Percentiles rank a stretch among this genome's conserved stretches.
Evolutionary conservation across 179 eudicot genomes (phyloP).

Genomic region (Silene coronaria): DNA sequence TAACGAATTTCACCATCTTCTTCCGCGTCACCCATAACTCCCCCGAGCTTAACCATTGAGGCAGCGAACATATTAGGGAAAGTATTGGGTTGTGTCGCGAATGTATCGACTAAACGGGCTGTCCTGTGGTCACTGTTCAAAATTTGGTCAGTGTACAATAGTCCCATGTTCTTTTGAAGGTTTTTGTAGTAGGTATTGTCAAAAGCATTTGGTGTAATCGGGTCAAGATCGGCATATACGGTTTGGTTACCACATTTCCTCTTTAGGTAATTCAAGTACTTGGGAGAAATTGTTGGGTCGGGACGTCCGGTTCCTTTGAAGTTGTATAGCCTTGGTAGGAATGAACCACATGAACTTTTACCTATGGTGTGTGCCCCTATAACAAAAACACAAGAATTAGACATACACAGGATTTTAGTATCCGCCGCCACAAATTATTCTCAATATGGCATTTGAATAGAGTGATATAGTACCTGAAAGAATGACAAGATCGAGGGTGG

Average conservation of each 20-base stretch:
- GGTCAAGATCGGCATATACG: constrained; percentile 49
- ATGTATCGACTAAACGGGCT: constrained; percentile 28
- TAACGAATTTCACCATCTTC: constrained; percentile 60
- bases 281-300: constrained; percentile 43
- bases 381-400: neutral
- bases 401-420: too few relatives aligned
- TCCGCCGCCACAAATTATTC: too few relatives aligned
- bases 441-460: too few relatives aligned
- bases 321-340: constrained; percentile 46
- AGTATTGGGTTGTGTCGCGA: constrained; percentile 31
- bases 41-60: constrained; percentile 72
- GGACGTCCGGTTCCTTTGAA: constrained; percentile 44
- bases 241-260: constrained; percentile 61
- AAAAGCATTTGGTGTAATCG: constrained; percentile 43
- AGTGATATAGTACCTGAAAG: constrained; percentile 56
- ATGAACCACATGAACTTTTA: constrained; percentile 47
- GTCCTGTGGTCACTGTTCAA: constrained; percentile 59
- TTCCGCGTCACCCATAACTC: constrained; percentile 35
- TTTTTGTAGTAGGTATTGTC: constrained; percentile 56
- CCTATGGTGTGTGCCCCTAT: constrained; percentile 75
- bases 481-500: constrained; percentile 48
- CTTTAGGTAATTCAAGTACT: constrained; percentile 51
- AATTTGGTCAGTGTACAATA: constrained; percentile 54
- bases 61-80: constrained; percentile 43
- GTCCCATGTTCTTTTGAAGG: constrained; percentile 55